Percentiles rank a stretch among this genome's conserved stretches.
phyloP scores from a whole-genome alignment of 1,284 basidiomycete genomes.

The Calocybe gambosa region DNA sequence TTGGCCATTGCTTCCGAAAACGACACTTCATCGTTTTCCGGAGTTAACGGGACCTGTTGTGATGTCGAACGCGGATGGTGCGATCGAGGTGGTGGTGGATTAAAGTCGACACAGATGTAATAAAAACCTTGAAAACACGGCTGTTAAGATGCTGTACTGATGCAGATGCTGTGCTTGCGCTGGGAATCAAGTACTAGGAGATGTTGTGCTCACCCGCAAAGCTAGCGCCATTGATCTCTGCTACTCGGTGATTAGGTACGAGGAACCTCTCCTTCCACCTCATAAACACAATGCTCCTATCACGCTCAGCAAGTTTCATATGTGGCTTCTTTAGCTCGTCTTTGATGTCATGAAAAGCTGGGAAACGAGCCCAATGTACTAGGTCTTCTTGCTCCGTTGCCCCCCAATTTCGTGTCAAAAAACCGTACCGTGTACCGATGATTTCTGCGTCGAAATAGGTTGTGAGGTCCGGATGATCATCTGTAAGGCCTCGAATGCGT shows the following conservation, averaged over 20 bases:
- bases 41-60: constrained; percentile 27
- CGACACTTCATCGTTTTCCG: constrained; percentile 25
- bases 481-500: constrained; percentile 81
- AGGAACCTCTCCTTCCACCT: constrained; percentile 96
- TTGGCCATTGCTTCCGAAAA: constrained; percentile 24
- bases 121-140: constrained; percentile 61
- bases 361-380: constrained; percentile 88
- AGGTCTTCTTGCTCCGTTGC: constrained; percentile 85
- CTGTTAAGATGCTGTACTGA: constrained; percentile 15
- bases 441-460: constrained; percentile 95
- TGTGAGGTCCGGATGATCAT: constrained; percentile 86
- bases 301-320: constrained; percentile 68
- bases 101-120: constrained; percentile 79
- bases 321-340: constrained; percentile 70
- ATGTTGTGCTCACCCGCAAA: constrained; percentile 71
- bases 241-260: constrained; percentile 88
- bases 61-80: constrained; percentile 21
- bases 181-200: constrained; percentile 4
- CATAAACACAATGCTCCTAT: constrained; percentile 83
- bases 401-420: constrained; percentile 81
- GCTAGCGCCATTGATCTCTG: constrained; percentile 92
- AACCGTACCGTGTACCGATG: constrained; percentile 82
- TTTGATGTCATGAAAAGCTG: constrained; percentile 78
- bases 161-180: constrained; percentile 5
- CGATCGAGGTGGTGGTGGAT: constrained; percentile 43